Evolutionary conservation across 2,329 filamentous ascomycete species (phyloP), one percentile per base, ranked within the genome.

Genomic region (Dactylella cylindrospora): DNA sequence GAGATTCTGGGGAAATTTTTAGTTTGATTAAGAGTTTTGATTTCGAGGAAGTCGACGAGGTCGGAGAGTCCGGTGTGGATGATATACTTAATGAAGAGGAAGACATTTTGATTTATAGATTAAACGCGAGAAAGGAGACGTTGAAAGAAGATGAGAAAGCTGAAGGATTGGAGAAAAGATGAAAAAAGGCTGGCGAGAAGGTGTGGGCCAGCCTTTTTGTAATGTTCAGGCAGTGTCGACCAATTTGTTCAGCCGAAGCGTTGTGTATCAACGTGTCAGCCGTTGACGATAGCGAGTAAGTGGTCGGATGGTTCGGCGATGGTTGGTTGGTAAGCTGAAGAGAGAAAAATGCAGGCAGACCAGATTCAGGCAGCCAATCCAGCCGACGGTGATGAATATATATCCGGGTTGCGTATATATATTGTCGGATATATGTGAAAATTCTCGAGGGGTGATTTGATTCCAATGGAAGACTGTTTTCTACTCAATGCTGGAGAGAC

Each of bases 21-120:
- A 84, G 71, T 5, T 76, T 82, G 69, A 84, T 71, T 60, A 82
- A 57, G 44, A 76, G 68, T 26, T 62, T 65, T 10, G 52, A 44
- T 67, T 71, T 72, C 50, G 69, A 68, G 29, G 74, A 75, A 3
- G 22, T 29, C 10, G 39, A 39, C 6, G 40, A 17, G 5, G 57
- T 50, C 12, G 52, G 50, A 43, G 57, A 47, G n/a, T n/a, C n/a
- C 31, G 43, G 57, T 15, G 57, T 46, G 26, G n/a, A n/a, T n/a
- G n/a, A n/a, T n/a, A n/a, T n/a, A n/a, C n/a, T 33, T 40, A 20
- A 40, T 5, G 36, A 49, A 17, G 55, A 45, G 32, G 49, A 54
- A 31, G 57, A 62, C 57, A 62, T 62, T 13, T 41, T 15, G 22
- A n/a, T n/a, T n/a, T n/a, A n/a, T n/a, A n/a, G n/a, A n/a, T n/a